Conservation (phyloP, 2,329 filamentous ascomycete genomes). For the Colletotrichum neosansevieriae region DNA sequence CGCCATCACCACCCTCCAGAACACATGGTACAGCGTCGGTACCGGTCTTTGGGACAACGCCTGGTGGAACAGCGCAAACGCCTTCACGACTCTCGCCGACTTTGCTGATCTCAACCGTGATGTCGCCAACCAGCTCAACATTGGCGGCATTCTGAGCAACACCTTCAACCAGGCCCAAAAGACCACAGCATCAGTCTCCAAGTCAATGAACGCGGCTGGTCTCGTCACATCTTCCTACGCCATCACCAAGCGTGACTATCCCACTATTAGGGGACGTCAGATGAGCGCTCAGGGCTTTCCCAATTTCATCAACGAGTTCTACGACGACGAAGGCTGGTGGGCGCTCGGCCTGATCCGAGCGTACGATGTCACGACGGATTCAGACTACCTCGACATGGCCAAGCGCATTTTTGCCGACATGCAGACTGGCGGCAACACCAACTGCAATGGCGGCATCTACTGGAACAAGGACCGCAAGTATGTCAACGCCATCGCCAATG, state of each 20-base stretch:
- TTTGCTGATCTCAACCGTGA: slow-evolving; percentile 53
- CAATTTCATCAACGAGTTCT: slow-evolving; percentile 64
- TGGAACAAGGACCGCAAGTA: slow-evolving; percentile 66
- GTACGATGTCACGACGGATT: slow-evolving; percentile 65
- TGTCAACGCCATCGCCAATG: slow-evolving; percentile 69
- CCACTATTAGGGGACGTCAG: slow-evolving; percentile 46
- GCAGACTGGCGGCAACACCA: slow-evolving; percentile 58
- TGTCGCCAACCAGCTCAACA: slow-evolving; percentile 52
- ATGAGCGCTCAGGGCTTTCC: slow-evolving; percentile 45
- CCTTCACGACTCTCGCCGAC: slow-evolving; percentile 72
- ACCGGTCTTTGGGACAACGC: slow-evolving; percentile 74
- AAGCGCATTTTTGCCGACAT: slow-evolving; percentile 68
- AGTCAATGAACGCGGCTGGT: slow-evolving; percentile 52
- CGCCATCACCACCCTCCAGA: slow-evolving; percentile 62
- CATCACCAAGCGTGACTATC: slow-evolving; percentile 45
- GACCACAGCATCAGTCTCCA: slow-evolving; percentile 52
- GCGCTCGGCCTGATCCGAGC: slow-evolving; percentile 68
- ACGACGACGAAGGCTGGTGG: slow-evolving; percentile 76
- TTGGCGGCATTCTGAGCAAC: slow-evolving; percentile 56
- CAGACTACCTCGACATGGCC: slow-evolving; percentile 65
- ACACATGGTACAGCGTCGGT: slow-evolving; percentile 67
- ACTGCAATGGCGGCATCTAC: slow-evolving; percentile 67
- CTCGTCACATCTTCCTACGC: slow-evolving; percentile 55
- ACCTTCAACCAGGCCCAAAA: slow-evolving; percentile 61
- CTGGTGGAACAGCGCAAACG: slow-evolving; percentile 82